phyloP scores from a whole-genome alignment of 805 yeast genomes.

The Barnettozyma sucrosica region DNA sequence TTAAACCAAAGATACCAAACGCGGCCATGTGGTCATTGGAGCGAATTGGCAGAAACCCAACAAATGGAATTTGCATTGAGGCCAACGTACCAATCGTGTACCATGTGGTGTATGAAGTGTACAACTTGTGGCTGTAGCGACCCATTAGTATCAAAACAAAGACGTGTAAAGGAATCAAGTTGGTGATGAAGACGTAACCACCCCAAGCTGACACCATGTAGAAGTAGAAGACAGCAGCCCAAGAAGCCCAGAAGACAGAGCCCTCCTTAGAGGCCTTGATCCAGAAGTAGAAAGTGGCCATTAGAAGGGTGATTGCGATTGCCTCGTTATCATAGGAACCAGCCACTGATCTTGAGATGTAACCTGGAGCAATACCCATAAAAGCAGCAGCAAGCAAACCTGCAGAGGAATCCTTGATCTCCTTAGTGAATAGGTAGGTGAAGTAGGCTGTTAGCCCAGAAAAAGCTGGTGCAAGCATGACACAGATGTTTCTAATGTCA shows the following conservation, averaged over 20 bases:
- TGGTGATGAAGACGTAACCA: slow-evolving; percentile 97
- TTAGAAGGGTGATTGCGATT: slow-evolving; percentile 89
- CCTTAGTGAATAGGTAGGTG: slow-evolving; percentile 81
- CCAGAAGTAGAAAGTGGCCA: slow-evolving; percentile 96
- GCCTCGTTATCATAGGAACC: slow-evolving; percentile 99
- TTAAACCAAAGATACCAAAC: slow-evolving; percentile 90
- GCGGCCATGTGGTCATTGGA: slow-evolving; percentile 99
- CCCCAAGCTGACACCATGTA: slow-evolving; percentile 99
- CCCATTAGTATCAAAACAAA: slow-evolving; percentile 92
- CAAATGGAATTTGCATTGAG: slow-evolving; percentile 99
- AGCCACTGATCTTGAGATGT: slow-evolving; percentile 96
- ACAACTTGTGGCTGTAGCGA: slow-evolving; percentile 74
- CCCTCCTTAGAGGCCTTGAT: slow-evolving; percentile 90
- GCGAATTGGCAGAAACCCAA: slow-evolving; percentile 93
- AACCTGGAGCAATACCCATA: slow-evolving; percentile 98
- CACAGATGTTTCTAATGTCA: slow-evolving; percentile 94
- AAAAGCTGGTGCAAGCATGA: slow-evolving; percentile 92
- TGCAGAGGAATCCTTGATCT: slow-evolving; percentile 84
- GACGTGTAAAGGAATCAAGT: slow-evolving; percentile 92
- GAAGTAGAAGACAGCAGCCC: slow-evolving; percentile 85
- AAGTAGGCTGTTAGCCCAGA: slow-evolving; percentile 88
- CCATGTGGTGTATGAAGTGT: slow-evolving; percentile 94
- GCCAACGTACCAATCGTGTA: slow-evolving; percentile 95
- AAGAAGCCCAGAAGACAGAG: slow-evolving; percentile 74
- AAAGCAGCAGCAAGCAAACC: slow-evolving; percentile 90